Evolutionary conservation across 2,329 filamentous ascomycete genomes (phyloP), one percentile per base, ranked within the genome.

Genomic region (Botrytis pseudocinerea): DNA sequence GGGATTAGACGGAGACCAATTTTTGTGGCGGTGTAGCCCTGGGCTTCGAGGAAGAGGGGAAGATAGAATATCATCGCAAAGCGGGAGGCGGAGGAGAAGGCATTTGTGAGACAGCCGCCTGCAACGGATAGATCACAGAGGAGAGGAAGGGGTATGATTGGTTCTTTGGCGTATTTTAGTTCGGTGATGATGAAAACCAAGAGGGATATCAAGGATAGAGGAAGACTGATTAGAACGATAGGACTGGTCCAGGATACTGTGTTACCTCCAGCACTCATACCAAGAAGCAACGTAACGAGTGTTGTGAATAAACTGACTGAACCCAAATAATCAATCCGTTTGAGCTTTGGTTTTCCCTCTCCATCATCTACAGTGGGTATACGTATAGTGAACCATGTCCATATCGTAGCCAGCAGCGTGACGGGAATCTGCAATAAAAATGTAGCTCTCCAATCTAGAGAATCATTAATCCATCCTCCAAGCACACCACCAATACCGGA

Each of bases 41-140:
- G 85, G 1, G 91, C 89, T 14, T 94, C 92, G 82, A 92, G 93
- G 82, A 92, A 93, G 8, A 95, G 83, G 1, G 92, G 91, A 25
- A 93, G 83, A 82, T 92, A 93, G 83, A 93, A 95, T 6, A 92
- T 76, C 1, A 86, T 82, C 0, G 88, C 86, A 64, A 84, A 82
- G 72, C 85, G 82, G 20, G 87, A 89, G 1, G 85, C 88, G 74
- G 91, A 87, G 70, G 87, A 86, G 80, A 93, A 93, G 82, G 93
- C 92, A 80, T 93, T 93, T 79, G 88, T 89, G 1, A 89, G 81
- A 77, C 91, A 94, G 79, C 88, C 89, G 4, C 91, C 88, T 69
- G 93, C 85, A 46, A 94, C 84, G 14, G 86, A 87, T 10, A 86
- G 85, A 78, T 92, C 86, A 77, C 93, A 88, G 74, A 95, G 90